phyloP scores from a whole-genome alignment of 768 basidiomycete species.

The Russula sp. region DNA sequence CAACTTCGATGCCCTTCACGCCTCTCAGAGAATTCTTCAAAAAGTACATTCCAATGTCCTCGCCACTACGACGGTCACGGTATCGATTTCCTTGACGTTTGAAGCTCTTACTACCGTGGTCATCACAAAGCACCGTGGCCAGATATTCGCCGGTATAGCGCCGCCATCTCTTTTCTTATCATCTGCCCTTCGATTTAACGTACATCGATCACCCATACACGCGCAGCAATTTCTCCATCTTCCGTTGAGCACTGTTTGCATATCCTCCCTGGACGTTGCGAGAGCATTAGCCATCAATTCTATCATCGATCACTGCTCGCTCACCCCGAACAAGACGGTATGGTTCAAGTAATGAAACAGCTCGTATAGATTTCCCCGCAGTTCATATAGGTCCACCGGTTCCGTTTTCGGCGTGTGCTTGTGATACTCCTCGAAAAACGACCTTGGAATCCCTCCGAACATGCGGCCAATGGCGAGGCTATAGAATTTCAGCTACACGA shows the following conservation, averaged over 20 bases:
- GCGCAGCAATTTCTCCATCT: constrained; percentile 39
- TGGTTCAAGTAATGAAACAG: constrained; percentile 81
- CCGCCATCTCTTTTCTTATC: neutral
- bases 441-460: constrained; percentile 63
- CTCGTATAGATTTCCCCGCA: constrained; percentile 62
- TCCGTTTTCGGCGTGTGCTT: constrained; percentile 53
- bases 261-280: constrained; percentile 38
- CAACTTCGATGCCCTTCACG: too few relatives aligned
- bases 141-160: neutral
- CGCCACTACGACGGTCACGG: neutral
- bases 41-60: neutral
- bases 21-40: too few relatives aligned
- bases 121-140: neutral
- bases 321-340: constrained; percentile 69
- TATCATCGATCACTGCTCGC: constrained; percentile 24
- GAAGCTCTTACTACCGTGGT: neutral
- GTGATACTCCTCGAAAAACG: constrained; percentile 66
- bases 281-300: neutral
- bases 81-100: neutral
- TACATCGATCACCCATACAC: constrained; percentile 21
- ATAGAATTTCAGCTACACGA: neutral
- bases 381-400: constrained; percentile 55
- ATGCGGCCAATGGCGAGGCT: constrained; percentile 73
- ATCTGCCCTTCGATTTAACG: neutral
- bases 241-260: constrained; percentile 44